Evolutionary conservation across 2,329 filamentous ascomycete species (phyloP), one percentile per base, ranked within the genome.

Genomic region (Stromatinia cepivora): DNA sequence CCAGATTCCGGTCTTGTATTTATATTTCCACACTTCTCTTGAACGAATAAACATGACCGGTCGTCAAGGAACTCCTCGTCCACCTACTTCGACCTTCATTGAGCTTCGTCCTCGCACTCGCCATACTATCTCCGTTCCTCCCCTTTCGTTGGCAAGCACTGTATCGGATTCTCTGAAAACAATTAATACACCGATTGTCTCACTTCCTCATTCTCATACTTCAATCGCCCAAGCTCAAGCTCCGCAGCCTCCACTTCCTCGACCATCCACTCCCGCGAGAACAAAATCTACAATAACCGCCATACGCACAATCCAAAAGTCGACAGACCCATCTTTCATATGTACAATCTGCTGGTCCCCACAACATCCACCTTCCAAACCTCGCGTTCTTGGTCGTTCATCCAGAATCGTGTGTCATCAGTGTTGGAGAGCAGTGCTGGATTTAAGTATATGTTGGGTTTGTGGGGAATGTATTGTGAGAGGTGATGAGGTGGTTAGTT

Each of bases 371-470:
- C 20, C 81, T 80, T 4, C 80, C 75, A 58, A 76, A 42, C 75
- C 76, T 4, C 76, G 74, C 36, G 61, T 83, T 25, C 76, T 87
- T 3, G 84, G 84, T 13, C 79, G 78, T 22, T 80, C 81, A 0
- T 80, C 81, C 3, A 82, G 85, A 3, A 83, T 87, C 5, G 80
- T 83, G 34, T 88, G 85, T 75, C 73, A 75, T 36, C 53, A 77
- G 0, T 88, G 86, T 77, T 81, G 84, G 76, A 72, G 77, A 10
- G 80, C 80, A 1, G 76, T 88, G 2, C 75, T 87, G 63, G 81
- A 86, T 74, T 80, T 87, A 61, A 84, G 85, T 70, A 83, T 87
- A 65, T 87, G 83, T 76, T 87, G 80, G 86, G 84, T 84, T 36
- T 88, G 86, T 72, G 84, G 85, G 28, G 84, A 87, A 76, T 77